phyloP scores from a whole-genome alignment of 2,329 filamentous ascomycete genomes.

The Penicillium expansum region DNA sequence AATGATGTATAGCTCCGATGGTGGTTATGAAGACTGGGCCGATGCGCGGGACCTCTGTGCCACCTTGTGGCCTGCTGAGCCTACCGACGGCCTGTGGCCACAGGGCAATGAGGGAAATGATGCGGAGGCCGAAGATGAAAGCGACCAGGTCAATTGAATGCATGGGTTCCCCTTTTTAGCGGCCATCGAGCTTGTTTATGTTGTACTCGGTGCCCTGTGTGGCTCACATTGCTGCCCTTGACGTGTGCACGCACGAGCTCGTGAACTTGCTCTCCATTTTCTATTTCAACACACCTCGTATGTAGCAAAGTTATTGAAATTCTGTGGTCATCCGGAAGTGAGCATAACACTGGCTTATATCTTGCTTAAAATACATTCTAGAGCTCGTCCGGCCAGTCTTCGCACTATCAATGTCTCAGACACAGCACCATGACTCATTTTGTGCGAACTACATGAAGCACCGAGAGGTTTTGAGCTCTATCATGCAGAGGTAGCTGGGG shows the following conservation, averaged over 20 bases:
- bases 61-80: constrained; percentile 4
- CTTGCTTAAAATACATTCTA: too few relatives aligned
- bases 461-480: too few relatives aligned
- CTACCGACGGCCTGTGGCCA: not conserved
- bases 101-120: not conserved
- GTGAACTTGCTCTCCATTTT: not conserved
- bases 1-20: constrained; percentile 10
- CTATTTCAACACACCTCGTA: too few relatives aligned
- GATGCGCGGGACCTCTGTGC: constrained; percentile 1
- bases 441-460: too few relatives aligned
- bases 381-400: too few relatives aligned
- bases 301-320: too few relatives aligned
- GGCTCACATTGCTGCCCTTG: not conserved
- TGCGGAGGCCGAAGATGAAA: not conserved
- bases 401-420: too few relatives aligned
- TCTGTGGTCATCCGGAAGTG: too few relatives aligned
- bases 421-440: too few relatives aligned
- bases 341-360: too few relatives aligned
- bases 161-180: not conserved
- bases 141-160: not conserved
- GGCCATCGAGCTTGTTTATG: too few relatives aligned
- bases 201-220: too few relatives aligned
- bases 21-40: constrained; percentile 4
- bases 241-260: not conserved
- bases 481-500: not conserved